phyloP scores from a whole-genome alignment of 140 eudicot genomes.

The Cichorium intybus region DNA sequence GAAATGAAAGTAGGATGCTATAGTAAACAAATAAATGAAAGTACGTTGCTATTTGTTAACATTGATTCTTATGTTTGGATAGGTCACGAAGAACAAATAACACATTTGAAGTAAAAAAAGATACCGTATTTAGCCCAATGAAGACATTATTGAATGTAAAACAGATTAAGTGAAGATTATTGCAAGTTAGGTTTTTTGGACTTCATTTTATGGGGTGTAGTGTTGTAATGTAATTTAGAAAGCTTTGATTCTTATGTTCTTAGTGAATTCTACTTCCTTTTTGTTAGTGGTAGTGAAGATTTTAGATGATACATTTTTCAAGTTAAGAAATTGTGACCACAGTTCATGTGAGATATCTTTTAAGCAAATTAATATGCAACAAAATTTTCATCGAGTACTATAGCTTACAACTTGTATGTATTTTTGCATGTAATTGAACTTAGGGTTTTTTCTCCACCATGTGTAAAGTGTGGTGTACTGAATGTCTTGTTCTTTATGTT shows the following conservation, averaged over 20 bases:
- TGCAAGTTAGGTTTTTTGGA: background rate
- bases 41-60: background rate
- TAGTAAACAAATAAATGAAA: background rate
- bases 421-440: too few relatives aligned
- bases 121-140: background rate
- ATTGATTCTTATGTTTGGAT: background rate
- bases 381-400: background rate
- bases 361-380: background rate
- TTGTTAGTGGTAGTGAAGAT: background rate
- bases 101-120: background rate
- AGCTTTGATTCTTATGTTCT: background rate
- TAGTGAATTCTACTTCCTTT: background rate
- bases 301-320: background rate
- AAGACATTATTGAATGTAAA: background rate
- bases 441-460: too few relatives aligned
- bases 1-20: background rate
- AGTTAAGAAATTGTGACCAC: background rate
- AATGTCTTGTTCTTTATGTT: too few relatives aligned
- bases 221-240: background rate
- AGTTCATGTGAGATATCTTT: too few relatives aligned
- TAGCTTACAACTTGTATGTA: too few relatives aligned
- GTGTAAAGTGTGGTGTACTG: too few relatives aligned
- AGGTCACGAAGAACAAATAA: background rate
- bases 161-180: background rate
- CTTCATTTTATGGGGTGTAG: background rate